Percentiles rank a stretch among this genome's conserved stretches.
phyloP scores from a whole-genome alignment of 495 filamentous ascomycete species.

The Lindgomyces ingoldianus region DNA sequence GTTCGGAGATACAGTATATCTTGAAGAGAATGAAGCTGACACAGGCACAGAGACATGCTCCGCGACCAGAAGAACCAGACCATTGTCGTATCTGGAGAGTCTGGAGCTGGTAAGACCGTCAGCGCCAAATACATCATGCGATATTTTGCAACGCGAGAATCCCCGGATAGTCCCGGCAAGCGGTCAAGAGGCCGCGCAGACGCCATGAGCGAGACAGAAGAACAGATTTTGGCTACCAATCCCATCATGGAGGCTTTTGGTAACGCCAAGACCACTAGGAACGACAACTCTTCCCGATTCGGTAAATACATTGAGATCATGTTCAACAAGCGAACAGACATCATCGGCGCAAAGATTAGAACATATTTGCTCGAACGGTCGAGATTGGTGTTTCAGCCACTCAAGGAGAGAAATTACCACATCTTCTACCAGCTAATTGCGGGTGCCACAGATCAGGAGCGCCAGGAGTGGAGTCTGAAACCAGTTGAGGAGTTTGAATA shows the following conservation, averaged over 20 bases:
- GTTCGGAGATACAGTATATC: not conserved
- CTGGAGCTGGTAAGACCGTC: slow-evolving; percentile 97
- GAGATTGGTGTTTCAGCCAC: slow-evolving; percentile 94
- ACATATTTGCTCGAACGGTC: slow-evolving; percentile 96
- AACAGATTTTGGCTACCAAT: slow-evolving; percentile 97
- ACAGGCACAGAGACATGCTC: slow-evolving; percentile 79
- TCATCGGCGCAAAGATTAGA: slow-evolving; percentile 95
- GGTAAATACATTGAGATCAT: slow-evolving; percentile 99
- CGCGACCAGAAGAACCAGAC: slow-evolving; percentile 95
- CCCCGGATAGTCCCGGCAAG: slow-evolving; percentile 81
- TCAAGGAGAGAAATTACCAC: slow-evolving; percentile 98
- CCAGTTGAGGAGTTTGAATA: slow-evolving; percentile 92
- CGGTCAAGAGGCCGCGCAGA: slow-evolving; percentile 81
- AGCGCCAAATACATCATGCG: slow-evolving; percentile 99
- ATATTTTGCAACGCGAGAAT: slow-evolving; percentile 97
- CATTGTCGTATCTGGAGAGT: slow-evolving; percentile 97
- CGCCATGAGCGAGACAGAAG: slow-evolving; percentile 95
- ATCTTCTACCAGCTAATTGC: slow-evolving; percentile 98
- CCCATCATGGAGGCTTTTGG: slow-evolving; percentile 99
- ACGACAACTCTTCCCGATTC: slow-evolving; percentile 98
- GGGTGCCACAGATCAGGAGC: slow-evolving; percentile 85
- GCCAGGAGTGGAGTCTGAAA: slow-evolving; percentile 70
- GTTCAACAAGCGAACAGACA: slow-evolving; percentile 94
- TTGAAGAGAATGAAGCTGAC: slow-evolving; percentile 2
- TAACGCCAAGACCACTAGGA: slow-evolving; percentile 97